These are phyloP conservation scores for Pseudogymnoascus sp. DNA, from an alignment of 2,329 filamentous ascomycete genomes.

Conservation along the genomic window DNA sequence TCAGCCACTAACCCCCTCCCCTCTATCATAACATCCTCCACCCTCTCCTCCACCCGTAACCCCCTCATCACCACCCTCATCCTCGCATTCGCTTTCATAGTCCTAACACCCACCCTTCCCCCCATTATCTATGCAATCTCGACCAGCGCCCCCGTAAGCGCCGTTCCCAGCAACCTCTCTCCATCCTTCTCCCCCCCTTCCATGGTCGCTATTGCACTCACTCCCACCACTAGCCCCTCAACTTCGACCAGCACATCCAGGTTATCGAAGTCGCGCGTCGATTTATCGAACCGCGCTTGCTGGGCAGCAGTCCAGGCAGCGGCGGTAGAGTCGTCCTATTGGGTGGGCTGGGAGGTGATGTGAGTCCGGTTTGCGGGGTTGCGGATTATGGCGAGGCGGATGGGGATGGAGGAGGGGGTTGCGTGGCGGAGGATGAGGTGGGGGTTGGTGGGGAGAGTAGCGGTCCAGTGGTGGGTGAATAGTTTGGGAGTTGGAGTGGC, in stretches of 20 bases:
- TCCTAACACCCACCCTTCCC: constrained; percentile 11
- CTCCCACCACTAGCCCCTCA: constrained; percentile 4
- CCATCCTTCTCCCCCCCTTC: neutral
- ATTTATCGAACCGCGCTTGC: constrained; percentile 11
- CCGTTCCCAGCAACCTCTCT: neutral
- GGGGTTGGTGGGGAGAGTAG: constrained; percentile 42
- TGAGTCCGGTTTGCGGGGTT: constrained; percentile 11
- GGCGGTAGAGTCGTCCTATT: constrained; percentile 13
- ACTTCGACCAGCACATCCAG: constrained; percentile 7
- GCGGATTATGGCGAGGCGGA: constrained; percentile 34
- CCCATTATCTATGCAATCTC: constrained; percentile 16
- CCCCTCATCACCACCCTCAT: constrained; percentile 28
- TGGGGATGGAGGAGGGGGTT: constrained; percentile 39
- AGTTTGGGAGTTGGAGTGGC: constrained; percentile 19
- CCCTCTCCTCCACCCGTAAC: constrained; percentile 21
- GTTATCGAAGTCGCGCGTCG: neutral
- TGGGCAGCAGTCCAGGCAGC: constrained; percentile 10
- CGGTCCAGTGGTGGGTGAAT: constrained; percentile 35
- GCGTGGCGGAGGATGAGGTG: constrained; percentile 40
- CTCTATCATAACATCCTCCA: constrained; percentile 15
- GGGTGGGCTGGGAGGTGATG: neutral
- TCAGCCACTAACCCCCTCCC: constrained; percentile 21
- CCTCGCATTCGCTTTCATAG: constrained; percentile 29
- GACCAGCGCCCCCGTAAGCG: constrained; percentile 14
- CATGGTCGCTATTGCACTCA: neutral